Evolutionary conservation across 495 filamentous ascomycete genomes (phyloP).

Genomic region (Trichoderma asperelloides): DNA sequence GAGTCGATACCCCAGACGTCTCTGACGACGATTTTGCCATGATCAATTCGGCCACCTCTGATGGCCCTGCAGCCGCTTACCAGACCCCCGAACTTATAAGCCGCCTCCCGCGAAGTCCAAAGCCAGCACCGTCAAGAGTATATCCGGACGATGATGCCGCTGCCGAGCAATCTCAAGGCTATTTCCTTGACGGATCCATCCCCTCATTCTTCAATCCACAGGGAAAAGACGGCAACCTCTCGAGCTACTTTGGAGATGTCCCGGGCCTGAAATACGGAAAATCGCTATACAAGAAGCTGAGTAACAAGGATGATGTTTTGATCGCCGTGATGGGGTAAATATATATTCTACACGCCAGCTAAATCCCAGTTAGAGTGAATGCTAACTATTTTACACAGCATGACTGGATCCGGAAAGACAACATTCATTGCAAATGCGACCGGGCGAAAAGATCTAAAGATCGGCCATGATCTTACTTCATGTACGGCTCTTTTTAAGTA

Average conservation of each 20-base stretch:
- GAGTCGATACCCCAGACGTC: neutral
- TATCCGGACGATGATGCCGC: neutral
- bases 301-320: neutral
- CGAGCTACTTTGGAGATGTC: neutral
- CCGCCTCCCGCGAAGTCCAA: neutral
- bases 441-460: slow-evolving; percentile 11
- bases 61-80: neutral
- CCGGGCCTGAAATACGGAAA: neutral
- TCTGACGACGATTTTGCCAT: neutral
- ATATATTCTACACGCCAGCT: neutral
- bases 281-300: neutral
- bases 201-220: neutral
- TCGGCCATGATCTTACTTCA: slow-evolving; percentile 21
- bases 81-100: neutral
- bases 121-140: neutral
- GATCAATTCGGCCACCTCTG: neutral
- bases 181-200: neutral
- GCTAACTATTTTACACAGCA: slow-evolving; percentile 25
- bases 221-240: neutral
- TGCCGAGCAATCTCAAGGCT: neutral
- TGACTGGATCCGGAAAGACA: slow-evolving; percentile 31
- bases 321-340: neutral
- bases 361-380: neutral
- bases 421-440: slow-evolving; percentile 25
- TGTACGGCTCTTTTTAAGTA: slow-evolving; percentile 15